Evolutionary conservation across 2,329 filamentous ascomycete genomes (phyloP), one percentile per base, ranked within the genome.

Genomic region (Verticillium dahliae): DNA sequence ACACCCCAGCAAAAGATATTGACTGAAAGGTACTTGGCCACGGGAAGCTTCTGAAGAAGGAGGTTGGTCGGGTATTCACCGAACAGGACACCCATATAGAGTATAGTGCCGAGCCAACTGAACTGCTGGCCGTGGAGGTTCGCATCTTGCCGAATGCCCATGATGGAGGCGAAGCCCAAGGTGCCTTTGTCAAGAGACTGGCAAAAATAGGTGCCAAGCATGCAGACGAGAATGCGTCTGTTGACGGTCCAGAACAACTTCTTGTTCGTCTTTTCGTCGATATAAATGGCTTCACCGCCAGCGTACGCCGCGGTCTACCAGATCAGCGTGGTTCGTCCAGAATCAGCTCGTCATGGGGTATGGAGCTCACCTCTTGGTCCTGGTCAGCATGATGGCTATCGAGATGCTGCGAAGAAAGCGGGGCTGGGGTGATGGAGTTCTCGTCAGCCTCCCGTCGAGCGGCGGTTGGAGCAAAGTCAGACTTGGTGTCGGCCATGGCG

Each of bases 261-360:
- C 74, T 74, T 69, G 76, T 82, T 83, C 62, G 82, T 76, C 62
- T 79, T 73, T 35, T 81, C 75, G 54, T 81, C 82, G 66, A 83
- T 82, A 61, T 80, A 63, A n/a, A 71, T 61, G 13, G 64, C 38
- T 45, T 64, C 61, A 37, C 59, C 58, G 9, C 61, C 57, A 18
- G 63, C 57, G 22, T 56, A 63, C 7, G 39, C 57, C 11, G 55
- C 39, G 27, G 59, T 61, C 63, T 61, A 56, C 2, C 7, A 6
- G 1, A 37, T 58, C 34, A 41, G 35, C 15, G 4, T 14, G 11
- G 5, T 14, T 22, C 4, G 5, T 18, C 45, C 18, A 10, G 39
- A 9, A 45, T 31, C n/a, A 5, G 39, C 13, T 27, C 6, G 9
- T 11, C 45, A 11, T 10, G n/a, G 39, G 15, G 39, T 4, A 1